Evolutionary conservation across 768 basidiomycete genomes (phyloP).

Genomic region (Tephrocybe sp.): DNA sequence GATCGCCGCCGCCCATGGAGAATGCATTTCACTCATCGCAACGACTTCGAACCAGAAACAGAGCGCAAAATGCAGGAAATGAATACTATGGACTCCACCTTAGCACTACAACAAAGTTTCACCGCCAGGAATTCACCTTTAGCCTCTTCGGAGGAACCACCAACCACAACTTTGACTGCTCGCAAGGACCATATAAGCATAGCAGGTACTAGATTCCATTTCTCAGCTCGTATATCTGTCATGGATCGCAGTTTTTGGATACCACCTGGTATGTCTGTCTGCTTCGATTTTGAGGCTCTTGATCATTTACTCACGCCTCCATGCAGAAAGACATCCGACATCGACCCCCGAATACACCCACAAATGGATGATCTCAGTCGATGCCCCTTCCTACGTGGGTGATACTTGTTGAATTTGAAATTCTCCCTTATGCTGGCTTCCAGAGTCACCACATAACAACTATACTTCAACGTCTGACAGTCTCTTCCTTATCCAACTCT

Average conservation of each 20-base stretch:
- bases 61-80: background rate
- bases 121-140: no score
- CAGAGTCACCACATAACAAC: conserved; percentile 47
- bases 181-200: background rate
- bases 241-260: conserved; percentile 50
- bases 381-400: conserved; percentile 52
- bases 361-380: conserved; percentile 57
- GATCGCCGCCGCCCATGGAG: conserved; percentile 10
- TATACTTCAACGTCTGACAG: conserved; percentile 38
- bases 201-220: conserved; percentile 44
- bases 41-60: conserved; percentile 11
- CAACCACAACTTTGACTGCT: background rate
- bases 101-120: background rate
- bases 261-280: conserved; percentile 34
- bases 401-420: background rate
- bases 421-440: conserved; percentile 5
- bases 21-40: conserved; percentile 15
- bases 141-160: background rate
- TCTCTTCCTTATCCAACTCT: conserved; percentile 27
- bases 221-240: conserved; percentile 45
- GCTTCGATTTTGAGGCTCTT: background rate
- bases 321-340: conserved; percentile 28
- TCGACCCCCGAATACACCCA: conserved; percentile 34
- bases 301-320: background rate
- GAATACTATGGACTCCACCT: background rate